These are phyloP conservation scores for Panaeolus cyanescens DNA, from an alignment of 768 basidiomycete genomes.

Conservation along the genomic window DNA sequence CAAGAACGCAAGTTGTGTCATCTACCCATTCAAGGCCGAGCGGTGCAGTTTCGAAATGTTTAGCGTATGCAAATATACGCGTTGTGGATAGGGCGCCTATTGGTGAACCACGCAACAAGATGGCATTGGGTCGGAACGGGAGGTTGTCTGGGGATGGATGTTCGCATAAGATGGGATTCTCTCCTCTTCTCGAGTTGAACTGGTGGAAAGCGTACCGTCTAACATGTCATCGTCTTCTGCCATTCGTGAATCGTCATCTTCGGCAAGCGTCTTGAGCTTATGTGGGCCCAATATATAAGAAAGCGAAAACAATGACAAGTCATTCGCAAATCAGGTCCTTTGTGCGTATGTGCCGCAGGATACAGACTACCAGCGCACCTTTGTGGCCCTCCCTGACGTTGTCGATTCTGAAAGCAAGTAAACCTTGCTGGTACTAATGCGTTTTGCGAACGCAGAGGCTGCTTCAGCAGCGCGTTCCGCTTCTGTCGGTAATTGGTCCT, in stretches of 20 bases:
- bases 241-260: conserved; percentile 28
- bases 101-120: conserved; percentile 72
- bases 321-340: conserved; percentile 46
- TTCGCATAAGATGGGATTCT: background rate
- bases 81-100: conserved; percentile 76
- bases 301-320: conserved; percentile 23
- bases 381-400: conserved; percentile 56
- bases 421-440: conserved; percentile 76
- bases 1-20: conserved; percentile 79
- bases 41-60: conserved; percentile 73
- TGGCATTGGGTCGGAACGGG: conserved; percentile 59
- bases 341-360: background rate
- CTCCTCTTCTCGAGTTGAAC: background rate
- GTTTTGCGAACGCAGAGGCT: conserved; percentile 51
- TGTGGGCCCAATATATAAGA: conserved; percentile 18
- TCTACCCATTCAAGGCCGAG: conserved; percentile 86
- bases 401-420: conserved; percentile 74
- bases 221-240: conserved; percentile 37
- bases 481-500: conserved; percentile 51
- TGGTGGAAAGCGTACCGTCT: conserved; percentile 17
- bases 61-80: conserved; percentile 80
- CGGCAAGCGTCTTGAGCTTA: conserved; percentile 48
- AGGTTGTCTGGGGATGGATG: conserved; percentile 35
- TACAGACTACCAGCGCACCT: conserved; percentile 60
- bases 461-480: conserved; percentile 28